Evolutionary conservation across 768 basidiomycete species (phyloP).

Genomic region (Xerocomellus amylosporus): DNA sequence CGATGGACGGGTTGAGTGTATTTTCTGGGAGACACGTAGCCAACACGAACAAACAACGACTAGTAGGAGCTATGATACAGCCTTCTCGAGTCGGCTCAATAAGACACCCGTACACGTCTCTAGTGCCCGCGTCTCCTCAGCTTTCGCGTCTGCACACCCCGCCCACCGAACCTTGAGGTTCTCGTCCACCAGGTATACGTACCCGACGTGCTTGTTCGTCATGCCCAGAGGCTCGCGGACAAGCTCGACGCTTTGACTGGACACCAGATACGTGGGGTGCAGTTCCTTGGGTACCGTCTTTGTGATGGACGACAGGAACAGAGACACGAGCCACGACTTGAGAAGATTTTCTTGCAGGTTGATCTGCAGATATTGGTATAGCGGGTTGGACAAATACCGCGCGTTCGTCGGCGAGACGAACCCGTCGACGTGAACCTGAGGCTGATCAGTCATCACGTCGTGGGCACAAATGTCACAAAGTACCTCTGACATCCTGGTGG

Average conservation of each 20-base stretch:
- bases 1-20: not conserved
- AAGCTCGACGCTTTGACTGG: conserved; percentile 83
- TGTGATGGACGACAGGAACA: conserved; percentile 78
- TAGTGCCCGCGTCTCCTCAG: conserved; percentile 67
- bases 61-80: not conserved
- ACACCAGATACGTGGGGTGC: conserved; percentile 74
- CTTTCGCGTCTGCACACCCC: conserved; percentile 79
- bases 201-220: conserved; percentile 87
- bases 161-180: conserved; percentile 88
- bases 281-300: conserved; percentile 58
- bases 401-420: conserved; percentile 59
- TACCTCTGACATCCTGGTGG: conserved; percentile 87
- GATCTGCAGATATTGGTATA: conserved; percentile 77
- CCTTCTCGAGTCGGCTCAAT: conserved; percentile 51
- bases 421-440: conserved; percentile 72
- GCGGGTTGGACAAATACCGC: conserved; percentile 51
- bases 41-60: conserved; percentile 28
- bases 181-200: conserved; percentile 87
- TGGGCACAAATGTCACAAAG: not conserved
- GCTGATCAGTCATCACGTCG: not conserved
- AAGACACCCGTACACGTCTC: conserved; percentile 69
- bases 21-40: conserved; percentile 26
- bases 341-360: conserved; percentile 94
- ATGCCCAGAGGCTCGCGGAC: conserved; percentile 82
- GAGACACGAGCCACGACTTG: conserved; percentile 83